These are phyloP conservation scores for Albifimbria verrucaria DNA, from an alignment of 2,329 filamentous ascomycete genomes.

Conservation along the genomic window DNA sequence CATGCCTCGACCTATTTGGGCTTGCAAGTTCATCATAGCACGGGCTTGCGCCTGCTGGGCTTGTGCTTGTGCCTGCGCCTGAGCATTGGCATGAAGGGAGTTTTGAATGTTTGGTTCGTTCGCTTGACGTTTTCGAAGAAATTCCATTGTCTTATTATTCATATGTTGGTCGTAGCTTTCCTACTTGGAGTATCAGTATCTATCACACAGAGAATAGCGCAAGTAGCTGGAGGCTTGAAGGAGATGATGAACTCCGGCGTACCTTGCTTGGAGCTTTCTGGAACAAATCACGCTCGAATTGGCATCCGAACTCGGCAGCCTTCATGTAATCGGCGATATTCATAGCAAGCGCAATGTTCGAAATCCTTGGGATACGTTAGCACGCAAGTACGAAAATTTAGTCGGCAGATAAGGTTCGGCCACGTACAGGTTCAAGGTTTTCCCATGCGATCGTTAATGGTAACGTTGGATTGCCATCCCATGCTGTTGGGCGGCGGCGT, in stretches of 20 bases:
- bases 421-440: slow-evolving; percentile 42
- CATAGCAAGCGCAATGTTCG: slow-evolving; percentile 47
- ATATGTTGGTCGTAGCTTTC: slow-evolving; percentile 48
- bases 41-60: slow-evolving; percentile 38
- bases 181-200: slow-evolving; percentile 29
- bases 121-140: slow-evolving; percentile 47
- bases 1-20: slow-evolving; percentile 49
- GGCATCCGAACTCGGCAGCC: slow-evolving; percentile 38
- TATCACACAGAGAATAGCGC: neutral
- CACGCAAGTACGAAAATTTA: neutral
- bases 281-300: slow-evolving; percentile 47
- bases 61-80: slow-evolving; percentile 33
- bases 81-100: slow-evolving; percentile 43
- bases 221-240: no score
- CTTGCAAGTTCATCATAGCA: slow-evolving; percentile 52
- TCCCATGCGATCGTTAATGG: slow-evolving; percentile 36
- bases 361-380: slow-evolving; percentile 35
- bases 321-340: slow-evolving; percentile 36
- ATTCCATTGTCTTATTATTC: slow-evolving; percentile 41
- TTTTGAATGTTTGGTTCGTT: slow-evolving; percentile 48
- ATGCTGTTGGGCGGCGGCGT: slow-evolving; percentile 26
- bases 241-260: no score
- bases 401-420: neutral
- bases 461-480: slow-evolving; percentile 37
- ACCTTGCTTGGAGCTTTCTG: slow-evolving; percentile 47